phyloP scores from a whole-genome alignment of 495 filamentous ascomycete species.

The Penicillium waksmanii region DNA sequence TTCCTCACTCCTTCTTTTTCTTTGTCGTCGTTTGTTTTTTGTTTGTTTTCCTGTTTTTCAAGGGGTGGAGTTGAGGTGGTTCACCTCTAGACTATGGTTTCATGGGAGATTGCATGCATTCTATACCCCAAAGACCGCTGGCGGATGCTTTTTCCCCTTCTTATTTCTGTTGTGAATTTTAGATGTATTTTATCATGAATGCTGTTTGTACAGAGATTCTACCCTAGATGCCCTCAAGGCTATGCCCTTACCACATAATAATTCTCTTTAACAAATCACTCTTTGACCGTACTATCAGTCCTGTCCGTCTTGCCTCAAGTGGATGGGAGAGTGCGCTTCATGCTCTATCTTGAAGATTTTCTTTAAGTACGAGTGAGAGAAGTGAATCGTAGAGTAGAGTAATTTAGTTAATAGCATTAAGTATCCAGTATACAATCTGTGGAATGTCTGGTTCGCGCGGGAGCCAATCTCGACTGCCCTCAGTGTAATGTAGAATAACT shows the following conservation, averaged over 20 bases:
- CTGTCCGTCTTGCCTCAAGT: too few relatives aligned
- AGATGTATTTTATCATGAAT: slow-evolving; percentile 20
- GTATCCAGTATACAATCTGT: slow-evolving; percentile 43
- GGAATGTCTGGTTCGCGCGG: slow-evolving; percentile 33
- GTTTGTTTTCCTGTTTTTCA: slow-evolving; percentile 15
- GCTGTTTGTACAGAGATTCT: slow-evolving; percentile 21
- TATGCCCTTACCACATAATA: too few relatives aligned
- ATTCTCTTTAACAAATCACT: too few relatives aligned
- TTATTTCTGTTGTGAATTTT: slow-evolving; percentile 16
- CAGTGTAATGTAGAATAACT: slow-evolving; percentile 30
- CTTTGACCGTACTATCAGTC: too few relatives aligned
- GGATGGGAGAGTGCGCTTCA: too few relatives aligned
- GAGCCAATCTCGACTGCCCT: slow-evolving; percentile 19
- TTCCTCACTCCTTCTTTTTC: slow-evolving; percentile 13
- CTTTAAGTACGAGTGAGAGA: not conserved
- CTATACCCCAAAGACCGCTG: slow-evolving; percentile 27
- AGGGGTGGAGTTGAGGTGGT: slow-evolving; percentile 10
- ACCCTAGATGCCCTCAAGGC: not conserved
- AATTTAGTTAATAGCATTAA: slow-evolving; percentile 42
- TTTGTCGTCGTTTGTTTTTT: slow-evolving; percentile 11
- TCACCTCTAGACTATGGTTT: slow-evolving; percentile 9
- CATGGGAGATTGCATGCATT: slow-evolving; percentile 6
- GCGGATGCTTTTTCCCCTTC: slow-evolving; percentile 19
- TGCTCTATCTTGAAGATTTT: too few relatives aligned
- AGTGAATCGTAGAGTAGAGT: not conserved